Conservation (phyloP, 257 asterid genomes). For the Fraxinus quadrangulata region DNA sequence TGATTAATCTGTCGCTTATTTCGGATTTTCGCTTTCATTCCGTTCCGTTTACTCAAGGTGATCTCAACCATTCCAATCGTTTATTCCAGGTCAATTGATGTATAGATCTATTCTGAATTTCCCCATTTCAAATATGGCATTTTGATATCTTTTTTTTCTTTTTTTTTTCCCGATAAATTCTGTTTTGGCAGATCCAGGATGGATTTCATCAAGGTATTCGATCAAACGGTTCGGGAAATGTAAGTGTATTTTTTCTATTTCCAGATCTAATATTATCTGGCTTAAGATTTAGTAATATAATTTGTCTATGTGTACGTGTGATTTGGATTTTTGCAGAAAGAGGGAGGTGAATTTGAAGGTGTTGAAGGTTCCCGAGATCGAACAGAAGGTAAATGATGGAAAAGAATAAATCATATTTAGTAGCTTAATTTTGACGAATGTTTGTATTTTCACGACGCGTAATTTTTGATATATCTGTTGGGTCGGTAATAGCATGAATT, state of each 20-base stretch:
- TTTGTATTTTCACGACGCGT: neutral
- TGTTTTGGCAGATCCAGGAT: constrained; percentile 64
- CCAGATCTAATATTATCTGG: constrained; percentile 13
- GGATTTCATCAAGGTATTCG: constrained; percentile 95
- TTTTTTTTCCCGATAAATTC: neutral
- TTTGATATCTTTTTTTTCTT: neutral
- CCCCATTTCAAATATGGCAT: neutral
- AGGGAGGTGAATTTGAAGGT: constrained; percentile 98
- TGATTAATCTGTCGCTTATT: neutral
- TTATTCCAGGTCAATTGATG: neutral
- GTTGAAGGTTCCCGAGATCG: constrained; percentile 93
- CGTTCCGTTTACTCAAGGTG: neutral
- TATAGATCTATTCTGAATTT: neutral
- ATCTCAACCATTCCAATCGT: neutral
- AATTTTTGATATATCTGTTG: neutral
- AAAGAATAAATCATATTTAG: neutral
- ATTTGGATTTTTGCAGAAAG: constrained; percentile 59
- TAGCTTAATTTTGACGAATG: constrained; percentile 18
- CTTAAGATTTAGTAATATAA: neutral
- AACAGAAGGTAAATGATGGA: constrained; percentile 65
- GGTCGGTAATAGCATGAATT: neutral
- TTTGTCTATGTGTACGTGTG: neutral
- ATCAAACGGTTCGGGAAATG: constrained; percentile 98
- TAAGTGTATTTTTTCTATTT: constrained; percentile 35
- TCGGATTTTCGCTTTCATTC: constrained; percentile 1